phyloP scores from a whole-genome alignment of 2,329 filamentous ascomycete species.

The Cladosporium sp. region DNA sequence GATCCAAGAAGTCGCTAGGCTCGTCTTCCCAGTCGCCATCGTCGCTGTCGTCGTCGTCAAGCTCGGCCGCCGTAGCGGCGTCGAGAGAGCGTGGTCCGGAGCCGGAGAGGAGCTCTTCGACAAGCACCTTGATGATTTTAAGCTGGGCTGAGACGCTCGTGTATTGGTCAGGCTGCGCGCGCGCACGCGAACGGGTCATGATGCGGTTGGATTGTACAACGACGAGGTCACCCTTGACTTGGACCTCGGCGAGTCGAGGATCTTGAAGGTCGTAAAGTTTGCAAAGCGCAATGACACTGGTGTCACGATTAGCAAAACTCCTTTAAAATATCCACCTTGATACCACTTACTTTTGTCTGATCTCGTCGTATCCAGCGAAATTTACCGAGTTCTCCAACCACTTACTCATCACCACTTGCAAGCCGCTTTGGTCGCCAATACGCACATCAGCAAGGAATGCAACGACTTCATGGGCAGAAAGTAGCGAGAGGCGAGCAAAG shows the following conservation, averaged over 20 bases:
- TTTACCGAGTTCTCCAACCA: constrained; percentile 97
- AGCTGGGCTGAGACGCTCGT: constrained; percentile 82
- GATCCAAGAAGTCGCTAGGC: constrained; percentile 65
- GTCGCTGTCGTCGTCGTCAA: constrained; percentile 59
- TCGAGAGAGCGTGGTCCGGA: constrained; percentile 55
- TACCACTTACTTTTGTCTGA: constrained; percentile 79
- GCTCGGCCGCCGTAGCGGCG: constrained; percentile 56
- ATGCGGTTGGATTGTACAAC: constrained; percentile 75
- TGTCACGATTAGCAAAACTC: constrained; percentile 14
- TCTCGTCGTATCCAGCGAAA: constrained; percentile 98
- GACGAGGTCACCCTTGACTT: constrained; percentile 89
- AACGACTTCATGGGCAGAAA: constrained; percentile 82
- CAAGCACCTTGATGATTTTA: constrained; percentile 93
- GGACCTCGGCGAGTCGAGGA: constrained; percentile 68
- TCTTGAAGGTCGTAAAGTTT: constrained; percentile 89
- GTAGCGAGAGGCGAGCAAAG: constrained; percentile 83
- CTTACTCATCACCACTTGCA: constrained; percentile 84
- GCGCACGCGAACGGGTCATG: constrained; percentile 88
- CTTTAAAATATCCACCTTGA: background rate
- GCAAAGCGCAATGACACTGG: constrained; percentile 87
- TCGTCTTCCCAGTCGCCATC: constrained; percentile 75
- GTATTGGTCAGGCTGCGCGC: constrained; percentile 83
- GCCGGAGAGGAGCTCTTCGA: constrained; percentile 83
- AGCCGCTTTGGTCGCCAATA: constrained; percentile 73
- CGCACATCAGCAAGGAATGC: constrained; percentile 84